Conservation (phyloP, 2,329 filamentous ascomycete species). For the Alternaria arborescens region DNA sequence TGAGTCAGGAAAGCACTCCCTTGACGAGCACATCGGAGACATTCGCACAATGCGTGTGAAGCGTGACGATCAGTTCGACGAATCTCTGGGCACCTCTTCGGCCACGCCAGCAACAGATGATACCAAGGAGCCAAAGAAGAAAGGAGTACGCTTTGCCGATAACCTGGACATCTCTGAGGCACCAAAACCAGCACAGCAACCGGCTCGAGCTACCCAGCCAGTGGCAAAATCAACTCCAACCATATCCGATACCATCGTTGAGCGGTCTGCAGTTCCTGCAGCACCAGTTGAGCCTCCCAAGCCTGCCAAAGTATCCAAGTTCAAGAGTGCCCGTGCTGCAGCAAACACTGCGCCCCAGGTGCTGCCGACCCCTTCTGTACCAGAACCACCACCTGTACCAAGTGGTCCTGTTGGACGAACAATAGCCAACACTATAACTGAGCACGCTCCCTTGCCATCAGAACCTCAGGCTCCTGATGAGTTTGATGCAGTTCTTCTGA, state of each 20-base stretch:
- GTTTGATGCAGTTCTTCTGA: slow-evolving; percentile 75
- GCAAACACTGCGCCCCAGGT: slow-evolving; percentile 22
- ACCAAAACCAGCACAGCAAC: slow-evolving; percentile 38
- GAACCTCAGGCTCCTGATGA: slow-evolving; percentile 54
- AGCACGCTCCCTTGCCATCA: slow-evolving; percentile 54
- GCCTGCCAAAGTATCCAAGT: slow-evolving; percentile 51
- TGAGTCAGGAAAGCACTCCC: slow-evolving; percentile 46
- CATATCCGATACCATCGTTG: slow-evolving; percentile 47
- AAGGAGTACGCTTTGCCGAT: slow-evolving; percentile 83
- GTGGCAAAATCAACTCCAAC: slow-evolving; percentile 27
- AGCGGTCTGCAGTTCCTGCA: slow-evolving; percentile 33
- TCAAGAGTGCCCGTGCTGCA: slow-evolving; percentile 49
- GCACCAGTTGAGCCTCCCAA: slow-evolving; percentile 29
- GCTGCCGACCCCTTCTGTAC: slow-evolving; percentile 37
- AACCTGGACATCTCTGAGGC: slow-evolving; percentile 73
- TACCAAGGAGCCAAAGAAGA: slow-evolving; percentile 54
- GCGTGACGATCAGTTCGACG: slow-evolving; percentile 50
- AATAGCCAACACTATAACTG: slow-evolving; percentile 67
- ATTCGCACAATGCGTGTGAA: slow-evolving; percentile 63
- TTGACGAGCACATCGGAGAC: slow-evolving; percentile 62
- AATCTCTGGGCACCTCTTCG: slow-evolving; percentile 23
- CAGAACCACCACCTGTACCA: slow-evolving; percentile 42
- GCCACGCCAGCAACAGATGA: slow-evolving; percentile 8
- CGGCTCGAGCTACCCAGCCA: slow-evolving; percentile 10
- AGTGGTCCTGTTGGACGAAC: slow-evolving; percentile 57